phyloP scores from a whole-genome alignment of 768 basidiomycete genomes.

The Chalciporus sphaerocephalus region DNA sequence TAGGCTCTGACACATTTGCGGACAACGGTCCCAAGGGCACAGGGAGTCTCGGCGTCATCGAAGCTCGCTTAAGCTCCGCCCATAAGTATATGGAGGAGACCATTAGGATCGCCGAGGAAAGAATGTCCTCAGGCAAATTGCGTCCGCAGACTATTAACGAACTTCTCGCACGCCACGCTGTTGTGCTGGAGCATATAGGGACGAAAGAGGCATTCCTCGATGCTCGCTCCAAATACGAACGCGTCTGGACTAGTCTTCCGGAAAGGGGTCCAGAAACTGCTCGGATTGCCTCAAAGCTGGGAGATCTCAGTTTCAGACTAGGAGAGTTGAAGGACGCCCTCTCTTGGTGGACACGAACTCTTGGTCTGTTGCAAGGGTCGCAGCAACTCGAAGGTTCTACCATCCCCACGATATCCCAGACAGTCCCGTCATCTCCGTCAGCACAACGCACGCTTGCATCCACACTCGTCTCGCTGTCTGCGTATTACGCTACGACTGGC shows the following conservation, averaged over 20 bases:
- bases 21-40: constrained; percentile 30
- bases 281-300: constrained; percentile 60
- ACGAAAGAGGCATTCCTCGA: constrained; percentile 44
- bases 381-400: constrained; percentile 16
- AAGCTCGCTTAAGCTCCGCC: constrained; percentile 52
- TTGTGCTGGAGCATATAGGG: constrained; percentile 60
- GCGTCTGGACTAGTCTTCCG: constrained; percentile 48
- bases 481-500: constrained; percentile 59
- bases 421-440: constrained; percentile 51
- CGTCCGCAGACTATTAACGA: constrained; percentile 49
- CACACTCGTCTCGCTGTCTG: constrained; percentile 66
- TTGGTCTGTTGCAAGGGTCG: constrained; percentile 42
- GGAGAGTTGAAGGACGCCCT: constrained; percentile 52
- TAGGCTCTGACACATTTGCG: constrained; percentile 38
- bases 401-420: constrained; percentile 32
- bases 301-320: constrained; percentile 57
- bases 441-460: constrained; percentile 60
- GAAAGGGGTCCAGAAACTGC: constrained; percentile 43
- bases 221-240: constrained; percentile 54
- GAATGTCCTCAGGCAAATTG: constrained; percentile 36
- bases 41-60: constrained; percentile 42
- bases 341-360: constrained; percentile 63
- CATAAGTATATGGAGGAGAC: constrained; percentile 51
- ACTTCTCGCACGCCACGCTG: constrained; percentile 53
- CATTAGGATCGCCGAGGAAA: constrained; percentile 42